A percentile compares a stretch with the other conserved stretches of the same genome.
Evolutionary conservation across 345 rosid species (phyloP).

Genomic region (Melaleuca alternifolia): DNA sequence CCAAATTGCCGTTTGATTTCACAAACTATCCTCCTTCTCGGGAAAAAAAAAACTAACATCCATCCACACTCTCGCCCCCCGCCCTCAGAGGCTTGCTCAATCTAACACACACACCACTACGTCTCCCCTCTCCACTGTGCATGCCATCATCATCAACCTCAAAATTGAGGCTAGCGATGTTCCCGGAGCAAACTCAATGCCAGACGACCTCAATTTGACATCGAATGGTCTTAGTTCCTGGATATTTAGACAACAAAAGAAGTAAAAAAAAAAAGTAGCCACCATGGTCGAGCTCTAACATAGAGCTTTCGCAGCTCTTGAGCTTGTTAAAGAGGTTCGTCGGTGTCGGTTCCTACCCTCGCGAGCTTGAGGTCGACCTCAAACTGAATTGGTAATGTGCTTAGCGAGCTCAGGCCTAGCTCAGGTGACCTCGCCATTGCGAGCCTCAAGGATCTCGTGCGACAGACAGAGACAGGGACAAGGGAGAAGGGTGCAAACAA

Average conservation of each 20-base stretch:
- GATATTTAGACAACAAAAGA: no score
- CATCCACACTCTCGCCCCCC: background rate
- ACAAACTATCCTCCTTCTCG: background rate
- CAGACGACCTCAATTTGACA: background rate
- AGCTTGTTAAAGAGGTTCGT: background rate
- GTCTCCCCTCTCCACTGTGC: no score
- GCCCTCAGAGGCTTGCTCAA: no score
- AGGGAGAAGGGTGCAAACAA: background rate
- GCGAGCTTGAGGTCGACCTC: background rate
- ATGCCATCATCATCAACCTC: no score
- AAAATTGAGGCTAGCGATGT: background rate
- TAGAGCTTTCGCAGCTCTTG: background rate
- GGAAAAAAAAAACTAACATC: background rate
- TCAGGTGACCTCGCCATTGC: background rate
- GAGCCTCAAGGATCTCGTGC: background rate
- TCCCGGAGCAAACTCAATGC: background rate
- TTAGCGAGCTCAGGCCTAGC: background rate
- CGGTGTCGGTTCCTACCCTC: background rate
- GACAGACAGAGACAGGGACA: background rate
- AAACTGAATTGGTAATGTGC: background rate
- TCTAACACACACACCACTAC: no score
- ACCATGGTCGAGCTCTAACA: background rate
- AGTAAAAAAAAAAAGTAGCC: no score
- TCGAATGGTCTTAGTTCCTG: no score
- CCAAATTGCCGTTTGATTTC: background rate